A percentile compares a stretch with the other conserved stretches of the same genome.
phyloP scores from a whole-genome alignment of 2,329 filamentous ascomycete species.

The Orbilia ellipsospora region DNA sequence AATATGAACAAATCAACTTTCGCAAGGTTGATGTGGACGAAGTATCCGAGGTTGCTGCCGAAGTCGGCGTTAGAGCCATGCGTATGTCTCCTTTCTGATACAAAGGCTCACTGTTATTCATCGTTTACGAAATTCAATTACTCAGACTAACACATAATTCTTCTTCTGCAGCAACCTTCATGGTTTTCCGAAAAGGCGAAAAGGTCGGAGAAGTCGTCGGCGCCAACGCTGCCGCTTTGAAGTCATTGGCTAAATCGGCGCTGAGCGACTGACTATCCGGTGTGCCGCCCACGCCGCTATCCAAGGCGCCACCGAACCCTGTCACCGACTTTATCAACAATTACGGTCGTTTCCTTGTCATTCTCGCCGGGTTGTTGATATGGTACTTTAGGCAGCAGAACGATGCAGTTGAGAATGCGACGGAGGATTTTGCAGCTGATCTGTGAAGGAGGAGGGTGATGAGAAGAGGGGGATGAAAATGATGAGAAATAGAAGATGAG shows the following conservation, averaged over 20 bases:
- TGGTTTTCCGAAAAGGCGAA: slow-evolving; percentile 82
- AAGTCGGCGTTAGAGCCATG: slow-evolving; percentile 88
- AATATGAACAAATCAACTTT: slow-evolving; percentile 74
- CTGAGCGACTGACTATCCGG: slow-evolving; percentile 45
- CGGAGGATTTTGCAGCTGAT: slow-evolving; percentile 22
- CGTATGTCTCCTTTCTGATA: slow-evolving; percentile 68
- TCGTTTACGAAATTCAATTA: background rate
- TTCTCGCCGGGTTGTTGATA: slow-evolving; percentile 36
- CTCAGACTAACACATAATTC: background rate
- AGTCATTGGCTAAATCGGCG: slow-evolving; percentile 60
- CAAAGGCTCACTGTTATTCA: background rate
- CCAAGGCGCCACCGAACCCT: slow-evolving; percentile 13
- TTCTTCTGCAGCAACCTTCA: slow-evolving; percentile 66
- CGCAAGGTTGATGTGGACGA: slow-evolving; percentile 93
- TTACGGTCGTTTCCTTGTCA: slow-evolving; percentile 44
- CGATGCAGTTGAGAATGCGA: background rate
- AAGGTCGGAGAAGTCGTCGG: slow-evolving; percentile 80
- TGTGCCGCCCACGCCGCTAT: slow-evolving; percentile 22
- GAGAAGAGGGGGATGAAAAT: no score
- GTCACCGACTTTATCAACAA: slow-evolving; percentile 38
- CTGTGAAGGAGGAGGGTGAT: slow-evolving; percentile 12
- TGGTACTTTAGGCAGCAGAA: slow-evolving; percentile 43
- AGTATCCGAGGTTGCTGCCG: slow-evolving; percentile 76
- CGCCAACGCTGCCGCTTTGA: slow-evolving; percentile 78
- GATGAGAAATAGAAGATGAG: background rate